Base-by-base conservation (phyloP, 495 filamentous ascomycete genomes). In the Ramalina peruviana region DNA sequence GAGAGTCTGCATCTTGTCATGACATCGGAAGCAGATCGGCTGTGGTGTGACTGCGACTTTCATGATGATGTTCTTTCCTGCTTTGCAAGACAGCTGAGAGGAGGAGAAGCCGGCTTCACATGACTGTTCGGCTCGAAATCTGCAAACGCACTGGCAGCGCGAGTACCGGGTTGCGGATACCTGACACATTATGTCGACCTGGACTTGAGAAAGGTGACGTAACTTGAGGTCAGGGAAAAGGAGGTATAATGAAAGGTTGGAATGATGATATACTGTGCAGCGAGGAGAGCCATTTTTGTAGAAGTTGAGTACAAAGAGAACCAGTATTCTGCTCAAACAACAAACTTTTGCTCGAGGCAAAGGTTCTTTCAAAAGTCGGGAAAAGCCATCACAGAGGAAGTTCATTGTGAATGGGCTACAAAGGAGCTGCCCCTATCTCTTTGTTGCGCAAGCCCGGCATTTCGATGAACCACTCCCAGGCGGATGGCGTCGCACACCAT, bases 31-130 rank as follows among this genome's bases (percentile, higher is more conserved):
- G 42, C 42, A 45, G 16, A 45, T 27, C 10, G 21, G 30, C 7
- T 33, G 42, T 9, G 21, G 20, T n/a, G 42, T 7, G 42, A 45
- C 42, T n/a, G 42, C 21, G 21, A n/a, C 15, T 25, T 45, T 21
- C 15, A 45, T 45, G 42, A 45, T 26, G n/a, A 15, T 25, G 19
- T 45, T 45, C 17, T 30, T 45, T n/a, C 42, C 42, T 11, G 4
- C 27, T 27, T 19, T 19, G 42, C 42, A 45, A 27, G 42, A 45
- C 13, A 45, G 42, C 16, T 45, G 42, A 9, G 42, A 45, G 19
- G 20, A 45, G 21, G 42, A 45, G 42, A 45, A 45, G 16, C 42
- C 42, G 42, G 16, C 42, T 45, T 45, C 27, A 19, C 42, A 45
- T 21, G 42, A 20, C n/a, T 45, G 42, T 27, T 27, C 20, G 19